Percentiles rank a stretch among this genome's conserved stretches.
These are phyloP conservation scores for Lasiodiplodia hormozganensis DNA, from an alignment of 2,329 filamentous ascomycete species.

Conservation along the genomic window DNA sequence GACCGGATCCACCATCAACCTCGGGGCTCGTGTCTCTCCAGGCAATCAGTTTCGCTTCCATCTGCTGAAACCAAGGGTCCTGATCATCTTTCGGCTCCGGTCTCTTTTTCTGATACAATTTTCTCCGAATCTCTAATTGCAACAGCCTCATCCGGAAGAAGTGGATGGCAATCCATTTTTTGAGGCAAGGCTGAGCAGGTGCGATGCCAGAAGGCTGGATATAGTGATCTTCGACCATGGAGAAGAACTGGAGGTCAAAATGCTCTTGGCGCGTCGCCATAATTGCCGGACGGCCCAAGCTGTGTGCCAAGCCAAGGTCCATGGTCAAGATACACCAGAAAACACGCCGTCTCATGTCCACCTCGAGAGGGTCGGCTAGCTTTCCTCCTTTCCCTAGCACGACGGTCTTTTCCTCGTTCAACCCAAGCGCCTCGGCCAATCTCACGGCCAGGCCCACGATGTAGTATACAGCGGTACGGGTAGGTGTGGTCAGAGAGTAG, in stretches of 20 bases:
- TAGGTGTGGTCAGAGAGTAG: slow-evolving; percentile 92
- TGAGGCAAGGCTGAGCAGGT: slow-evolving; percentile 73
- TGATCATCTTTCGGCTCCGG: slow-evolving; percentile 77
- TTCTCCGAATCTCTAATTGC: slow-evolving; percentile 86
- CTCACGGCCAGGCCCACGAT: slow-evolving; percentile 87
- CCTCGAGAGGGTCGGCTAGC: slow-evolving; percentile 71
- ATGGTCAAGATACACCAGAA: slow-evolving; percentile 89
- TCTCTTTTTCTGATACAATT: slow-evolving; percentile 84
- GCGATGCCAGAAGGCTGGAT: slow-evolving; percentile 81
- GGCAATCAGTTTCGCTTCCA: slow-evolving; percentile 77
- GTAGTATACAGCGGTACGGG: slow-evolving; percentile 90
- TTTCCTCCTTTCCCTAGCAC: slow-evolving; percentile 66
- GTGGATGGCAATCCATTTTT: slow-evolving; percentile 89
- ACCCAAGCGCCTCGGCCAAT: slow-evolving; percentile 85
- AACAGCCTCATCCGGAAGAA: slow-evolving; percentile 90
- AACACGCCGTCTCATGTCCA: slow-evolving; percentile 88
- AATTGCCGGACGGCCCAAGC: slow-evolving; percentile 83
- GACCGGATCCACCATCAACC: slow-evolving; percentile 69
- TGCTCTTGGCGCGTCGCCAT: slow-evolving; percentile 84
- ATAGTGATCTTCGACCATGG: slow-evolving; percentile 79
- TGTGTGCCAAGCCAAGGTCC: slow-evolving; percentile 87
- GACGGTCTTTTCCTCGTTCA: slow-evolving; percentile 90
- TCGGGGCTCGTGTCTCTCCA: slow-evolving; percentile 82
- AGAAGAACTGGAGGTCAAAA: slow-evolving; percentile 85
- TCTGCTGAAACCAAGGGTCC: slow-evolving; percentile 85